A percentile compares a stretch with the other conserved stretches of the same genome.
Evolutionary conservation across 1,284 basidiomycete genomes (phyloP).

Genomic region (Ceratobasidium sp.): DNA sequence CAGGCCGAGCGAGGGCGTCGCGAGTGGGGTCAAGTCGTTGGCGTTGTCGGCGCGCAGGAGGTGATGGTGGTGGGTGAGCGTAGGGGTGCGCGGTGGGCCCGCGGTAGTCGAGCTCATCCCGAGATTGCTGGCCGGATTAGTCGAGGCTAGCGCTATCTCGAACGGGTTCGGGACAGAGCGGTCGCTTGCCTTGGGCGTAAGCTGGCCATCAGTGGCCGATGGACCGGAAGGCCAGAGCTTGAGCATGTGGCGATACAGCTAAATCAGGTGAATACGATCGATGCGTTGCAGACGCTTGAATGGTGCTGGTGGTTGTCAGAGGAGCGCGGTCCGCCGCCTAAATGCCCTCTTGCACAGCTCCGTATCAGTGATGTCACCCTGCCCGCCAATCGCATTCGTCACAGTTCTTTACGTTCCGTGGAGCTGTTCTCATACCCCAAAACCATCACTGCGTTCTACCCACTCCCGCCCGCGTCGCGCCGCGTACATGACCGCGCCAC

Average conservation of each 20-base stretch:
- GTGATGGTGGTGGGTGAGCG: slow-evolving; percentile 46
- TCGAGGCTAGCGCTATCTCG: slow-evolving; percentile 57
- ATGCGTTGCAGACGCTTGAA: too few relatives aligned
- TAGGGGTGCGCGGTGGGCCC: slow-evolving; percentile 50
- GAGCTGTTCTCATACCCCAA: slow-evolving; percentile 48
- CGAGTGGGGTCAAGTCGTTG: slow-evolving; percentile 42
- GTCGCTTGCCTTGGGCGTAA: slow-evolving; percentile 73
- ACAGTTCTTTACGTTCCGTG: slow-evolving; percentile 30
- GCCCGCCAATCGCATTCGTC: slow-evolving; percentile 20
- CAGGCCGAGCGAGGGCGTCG: slow-evolving; percentile 35
- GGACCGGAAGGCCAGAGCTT: slow-evolving; percentile 69
- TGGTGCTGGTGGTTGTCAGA: slow-evolving; percentile 3
- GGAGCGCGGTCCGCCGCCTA: not conserved
- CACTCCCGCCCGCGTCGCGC: slow-evolving; percentile 62
- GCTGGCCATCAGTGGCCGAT: slow-evolving; percentile 66
- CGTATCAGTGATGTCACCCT: slow-evolving; percentile 30
- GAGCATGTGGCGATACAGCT: slow-evolving; percentile 61
- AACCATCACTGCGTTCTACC: slow-evolving; percentile 51
- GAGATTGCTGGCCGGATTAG: slow-evolving; percentile 51
- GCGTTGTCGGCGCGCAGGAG: slow-evolving; percentile 16
- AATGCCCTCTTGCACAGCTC: slow-evolving; percentile 27
- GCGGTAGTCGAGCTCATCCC: slow-evolving; percentile 30
- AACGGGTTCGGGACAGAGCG: slow-evolving; percentile 73
- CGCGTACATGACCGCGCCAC: slow-evolving; percentile 66
- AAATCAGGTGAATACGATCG: slow-evolving; percentile 5